Base-by-base conservation (phyloP, 352 stramenopile species). In the Globisporangium camurandrum region DNA sequence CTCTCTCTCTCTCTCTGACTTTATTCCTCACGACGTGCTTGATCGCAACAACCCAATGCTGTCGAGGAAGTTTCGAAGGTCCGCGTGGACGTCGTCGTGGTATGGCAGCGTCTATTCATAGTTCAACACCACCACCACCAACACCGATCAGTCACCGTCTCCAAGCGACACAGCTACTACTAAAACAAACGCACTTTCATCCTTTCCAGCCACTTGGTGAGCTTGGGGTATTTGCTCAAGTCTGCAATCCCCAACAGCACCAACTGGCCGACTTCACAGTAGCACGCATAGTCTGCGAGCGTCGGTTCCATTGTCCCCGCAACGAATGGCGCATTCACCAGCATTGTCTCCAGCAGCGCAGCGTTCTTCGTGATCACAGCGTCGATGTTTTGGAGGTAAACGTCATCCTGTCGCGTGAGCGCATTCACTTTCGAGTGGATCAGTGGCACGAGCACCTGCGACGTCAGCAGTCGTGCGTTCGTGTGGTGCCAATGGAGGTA, bases 401-500 rank as follows among this genome's bases (percentile, higher is more conserved):
- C 48, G 48, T 83, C 63, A 39, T 78, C 62, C 11, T 57, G 49
- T 34, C 6, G 10, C 7, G 65, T 75, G 7, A 69, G 70, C 3
- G 22, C 61, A 8, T 68, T 24, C 33, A 60, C 58, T 30, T 66
- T 57, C 37, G 48, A 31, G 40, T 76, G 53, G 36, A 67, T 49
- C n/a, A 66, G 67, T 17, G 59, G 61, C 22, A 81, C 26, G 26
- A 45, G 3, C 4, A 86, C 62, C 43, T 79, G 59, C 8, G 67
- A 39, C 36, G 75, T 85, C 44, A 77, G 70, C 43, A 62, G 56
- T 1, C 72, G 68, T 20, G 66, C 66, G 52, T 72, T 74, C 28
- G 60, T 81, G 68, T 85, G 73, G 61, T 86, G 71, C 70, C 70
- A 83, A 62, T 86, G 74, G 51, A 86, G 42, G 58, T 81, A 83